Base-by-base conservation (phyloP, 192 early-diverging fungal genomes). In the Coemansia aciculifera region DNA sequence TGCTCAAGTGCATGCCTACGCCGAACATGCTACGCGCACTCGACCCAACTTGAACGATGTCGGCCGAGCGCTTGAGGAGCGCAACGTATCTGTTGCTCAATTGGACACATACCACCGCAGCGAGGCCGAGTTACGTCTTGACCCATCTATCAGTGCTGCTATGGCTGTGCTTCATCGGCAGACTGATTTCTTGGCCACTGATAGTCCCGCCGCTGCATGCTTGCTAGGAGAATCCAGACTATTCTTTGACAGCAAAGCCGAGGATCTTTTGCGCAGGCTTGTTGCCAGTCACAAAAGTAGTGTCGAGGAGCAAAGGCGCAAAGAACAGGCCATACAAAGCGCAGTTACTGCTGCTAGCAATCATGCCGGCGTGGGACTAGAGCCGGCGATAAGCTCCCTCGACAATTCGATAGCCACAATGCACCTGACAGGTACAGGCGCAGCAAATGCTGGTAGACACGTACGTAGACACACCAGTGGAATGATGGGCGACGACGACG, bases 41-140 rank as follows among this genome's bases (percentile, higher is more conserved):
- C 68, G 81, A 1, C 81, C 81, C 13, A 83, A 83, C 46, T 72
- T 83, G 77, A 83, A 83, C 46, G 81, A 83, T 34, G 81, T 83
- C 5, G 77, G 69, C 15, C 68, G 77, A 19, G 81, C 77, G 1
- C 73, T 83, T 1, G 77, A 83, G 27, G 74, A 82, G 36, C 71
- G 79, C n/a, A 62, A 46, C 5, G 65, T 77, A 11, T 65, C 79
- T 10, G 71, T 63, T 27, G 21, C 67, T 19, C 74, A 81, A 46
- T 56, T 81, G 42, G 67, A 76, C 32, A 56, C 63, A 39, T 81
- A 81, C 61, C 60, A 64, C 11, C 39, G 39, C n/a, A 59, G 32
- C 7, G 79, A 81, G 40, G 56, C 19, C 4, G 52, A 27, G 27
- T 19, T 44, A 6, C 48, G 66, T 19, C 44, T 31, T 11, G 51